Evolutionary conservation across 768 basidiomycete genomes (phyloP), one percentile per base, ranked within the genome.

Genomic region (Paxillus rubicundulus): DNA sequence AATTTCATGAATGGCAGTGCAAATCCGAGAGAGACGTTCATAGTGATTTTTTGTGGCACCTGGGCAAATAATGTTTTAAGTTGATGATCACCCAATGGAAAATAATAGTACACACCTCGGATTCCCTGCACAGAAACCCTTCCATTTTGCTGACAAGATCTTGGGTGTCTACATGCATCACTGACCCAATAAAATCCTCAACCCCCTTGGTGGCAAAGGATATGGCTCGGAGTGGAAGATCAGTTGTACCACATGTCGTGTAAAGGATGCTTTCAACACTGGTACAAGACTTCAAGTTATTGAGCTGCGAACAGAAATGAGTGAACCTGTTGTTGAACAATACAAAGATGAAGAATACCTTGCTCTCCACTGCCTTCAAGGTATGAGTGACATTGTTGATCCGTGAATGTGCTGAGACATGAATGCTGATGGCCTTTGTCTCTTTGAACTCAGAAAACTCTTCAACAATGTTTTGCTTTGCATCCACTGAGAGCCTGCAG

Each of bases 361-460:
- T 21, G 5, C 42, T 41, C 32, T 53, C 40, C 8, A 52, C 36
- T 17, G 16, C n/a, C 17, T 52, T 52, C 14, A 53, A 14, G 6
- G 52, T 53, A 10, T 47, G 38, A 4, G 38, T 48, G 32, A 53
- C 39, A n/a, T 53, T 20, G 9, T 48, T 53, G 28, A 53, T 47
- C 24, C 33, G 39, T 4, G 30, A 47, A 16, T 41, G 37, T 13
- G 46, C 18, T 2, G 9, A 30, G 3, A 42, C 9, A 5, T 14
- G 14, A 49, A 41, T 6, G 9, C 38, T 39, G 9, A 37, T 28
- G 14, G 18, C 13, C 39, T 47, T 53, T 3, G 8, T 41, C 24
- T 17, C 39, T 30, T 40, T 47, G 20, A 30, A 47, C 27, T 17
- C 36, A 14, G n/a, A 14, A 39, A 42, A 53, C 18, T 47, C 17